These are phyloP conservation scores for Kurtzmaniella quercitrusa DNA, from an alignment of 1,139 yeast species.

Conservation along the genomic window DNA sequence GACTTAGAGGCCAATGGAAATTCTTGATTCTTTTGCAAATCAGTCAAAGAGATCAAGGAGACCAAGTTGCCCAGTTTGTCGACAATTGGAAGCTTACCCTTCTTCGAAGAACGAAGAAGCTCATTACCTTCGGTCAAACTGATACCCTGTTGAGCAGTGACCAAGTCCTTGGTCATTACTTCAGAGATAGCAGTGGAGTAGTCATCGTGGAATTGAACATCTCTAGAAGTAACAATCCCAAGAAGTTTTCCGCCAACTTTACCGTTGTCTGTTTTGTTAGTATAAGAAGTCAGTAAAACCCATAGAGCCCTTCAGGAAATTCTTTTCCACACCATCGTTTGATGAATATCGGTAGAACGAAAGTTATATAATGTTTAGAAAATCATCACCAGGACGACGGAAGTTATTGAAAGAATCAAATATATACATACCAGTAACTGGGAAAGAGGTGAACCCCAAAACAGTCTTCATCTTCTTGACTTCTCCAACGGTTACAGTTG, in stretches of 20 bases:
- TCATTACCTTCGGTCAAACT: slow-evolving; percentile 83
- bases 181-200: slow-evolving; percentile 58
- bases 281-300: neutral
- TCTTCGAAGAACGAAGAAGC: slow-evolving; percentile 85
- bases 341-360: slow-evolving; percentile 99
- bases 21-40: slow-evolving; percentile 90
- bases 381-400: slow-evolving; percentile 8
- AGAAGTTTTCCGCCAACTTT: slow-evolving; percentile 82
- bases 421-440: slow-evolving; percentile 98
- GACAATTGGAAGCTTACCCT: slow-evolving; percentile 95
- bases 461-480: slow-evolving; percentile 65
- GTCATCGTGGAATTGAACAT: slow-evolving; percentile 89
- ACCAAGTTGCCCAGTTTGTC: slow-evolving; percentile 74
- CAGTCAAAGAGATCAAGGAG: slow-evolving; percentile 90
- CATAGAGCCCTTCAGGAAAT: slow-evolving; percentile 33
- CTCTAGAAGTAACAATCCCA: slow-evolving; percentile 97
- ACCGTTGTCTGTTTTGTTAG: slow-evolving; percentile 60
- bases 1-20: slow-evolving; percentile 96
- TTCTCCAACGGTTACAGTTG: slow-evolving; percentile 73
- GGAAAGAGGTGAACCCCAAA: slow-evolving; percentile 95
- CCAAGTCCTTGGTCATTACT: slow-evolving; percentile 85
- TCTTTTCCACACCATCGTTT: slow-evolving; percentile 94
- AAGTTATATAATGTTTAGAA: slow-evolving; percentile 60
- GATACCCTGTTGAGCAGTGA: slow-evolving; percentile 81
- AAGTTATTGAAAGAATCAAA: slow-evolving; percentile 2